Evolutionary conservation across 78 protist genomes (phyloP), one percentile per base, ranked within the genome.

Genomic region (Chrysochromulina tobinii): DNA sequence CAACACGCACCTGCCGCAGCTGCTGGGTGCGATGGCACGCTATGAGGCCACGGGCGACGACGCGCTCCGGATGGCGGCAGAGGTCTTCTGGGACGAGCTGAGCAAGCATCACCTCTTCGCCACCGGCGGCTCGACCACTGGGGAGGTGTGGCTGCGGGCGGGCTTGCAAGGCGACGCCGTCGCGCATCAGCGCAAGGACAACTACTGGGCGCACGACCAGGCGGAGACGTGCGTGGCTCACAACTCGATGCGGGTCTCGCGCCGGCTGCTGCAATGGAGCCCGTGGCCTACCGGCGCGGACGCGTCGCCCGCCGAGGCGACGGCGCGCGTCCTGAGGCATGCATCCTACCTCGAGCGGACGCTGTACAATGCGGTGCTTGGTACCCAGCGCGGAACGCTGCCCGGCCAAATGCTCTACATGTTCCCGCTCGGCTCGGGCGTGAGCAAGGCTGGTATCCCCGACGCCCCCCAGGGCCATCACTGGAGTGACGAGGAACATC

Each of bases 401-500:
- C 87, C 87, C 50, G 87, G 87, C 38, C 53, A 38, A 20, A 21
- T 79, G 64, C 87, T 79, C 64, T 79, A 79, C 87, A 79, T 79
- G 87, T 4, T 79, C n/a, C 87, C 87, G 51, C 2, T 79, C 12
- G 87, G 87, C 64, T 38, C 53, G 15, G 87, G 87, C n/a, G 87
- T 79, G 48, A 54, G 64, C 25, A 79, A 79, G 87, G 64, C 64
- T 2, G 79, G 79, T 3, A 69, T 69, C 17, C 79, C 50, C 3
- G 38, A 69, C 79, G 53, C 79, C 20, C 79, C 79, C 54, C 79
- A n/a, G 20, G 51, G 54, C 21, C 79, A 69, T 53, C 79, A 69
- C 64, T 79, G 87, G 87, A 54, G 64, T 3, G 51, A 51, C 3
- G 14, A 25, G 64, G 50, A 54, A 8, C 20, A 7, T 51, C 21